Percentiles rank a stretch among this genome's conserved stretches.
phyloP scores from a whole-genome alignment of 768 basidiomycete genomes.

The Lentinula guzmanii region DNA sequence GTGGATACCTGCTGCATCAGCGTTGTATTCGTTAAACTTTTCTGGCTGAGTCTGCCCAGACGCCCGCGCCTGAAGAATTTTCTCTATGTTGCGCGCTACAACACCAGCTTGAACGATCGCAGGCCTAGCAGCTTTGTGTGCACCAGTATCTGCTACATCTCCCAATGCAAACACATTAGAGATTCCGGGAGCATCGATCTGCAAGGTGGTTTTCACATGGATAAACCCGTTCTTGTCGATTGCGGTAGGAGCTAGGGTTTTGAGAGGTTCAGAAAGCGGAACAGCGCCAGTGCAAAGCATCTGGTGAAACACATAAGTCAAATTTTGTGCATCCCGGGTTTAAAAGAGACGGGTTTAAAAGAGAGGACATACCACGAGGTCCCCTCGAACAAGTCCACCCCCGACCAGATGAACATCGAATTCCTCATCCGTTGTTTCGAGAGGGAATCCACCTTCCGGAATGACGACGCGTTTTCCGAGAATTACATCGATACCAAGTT shows the following conservation, averaged over 20 bases:
- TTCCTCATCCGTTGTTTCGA: conserved; percentile 16
- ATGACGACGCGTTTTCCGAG: conserved; percentile 31
- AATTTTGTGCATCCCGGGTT: neutral
- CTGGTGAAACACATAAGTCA: neutral
- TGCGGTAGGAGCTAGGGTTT: conserved; percentile 8
- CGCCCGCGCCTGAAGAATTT: neutral
- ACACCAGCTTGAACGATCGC: conserved; percentile 6
- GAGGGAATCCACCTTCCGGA: conserved; percentile 20
- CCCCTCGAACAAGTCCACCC: conserved; percentile 31
- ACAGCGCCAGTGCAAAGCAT: conserved; percentile 11
- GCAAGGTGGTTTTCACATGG: conserved; percentile 11
- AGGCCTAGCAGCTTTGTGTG: conserved; percentile 10
- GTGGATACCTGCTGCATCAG: conserved; percentile 7
- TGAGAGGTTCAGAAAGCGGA: conserved; percentile 11
- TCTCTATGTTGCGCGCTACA: conserved; percentile 7
- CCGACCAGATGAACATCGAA: conserved; percentile 27
- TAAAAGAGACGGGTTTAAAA: neutral
- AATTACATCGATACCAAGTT: conserved; percentile 29
- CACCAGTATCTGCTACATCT: conserved; percentile 11
- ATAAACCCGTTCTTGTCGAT: conserved; percentile 10
- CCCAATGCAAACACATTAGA: conserved; percentile 10
- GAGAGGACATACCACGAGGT: conserved; percentile 29
- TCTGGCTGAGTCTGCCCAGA: neutral
- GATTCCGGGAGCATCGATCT: conserved; percentile 8
- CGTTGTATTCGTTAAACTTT: conserved; percentile 6